A percentile compares a stretch with the other conserved stretches of the same genome.
These are phyloP conservation scores for Diaporthe humulicola DNA, from an alignment of 2,329 filamentous ascomycete genomes.

Conservation along the genomic window DNA sequence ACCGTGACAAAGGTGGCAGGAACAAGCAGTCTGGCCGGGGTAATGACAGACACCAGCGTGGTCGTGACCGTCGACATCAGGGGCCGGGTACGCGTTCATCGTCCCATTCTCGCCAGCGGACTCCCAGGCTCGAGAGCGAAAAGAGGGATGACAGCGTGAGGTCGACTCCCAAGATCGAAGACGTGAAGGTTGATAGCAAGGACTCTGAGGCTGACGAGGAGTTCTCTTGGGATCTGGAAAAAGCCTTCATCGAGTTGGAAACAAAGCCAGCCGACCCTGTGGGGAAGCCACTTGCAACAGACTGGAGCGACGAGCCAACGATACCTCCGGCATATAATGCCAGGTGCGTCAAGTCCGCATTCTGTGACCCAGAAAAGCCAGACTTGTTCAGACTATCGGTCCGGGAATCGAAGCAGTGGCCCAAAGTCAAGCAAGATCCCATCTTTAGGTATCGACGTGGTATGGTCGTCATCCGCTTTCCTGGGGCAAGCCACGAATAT, in stretches of 20 bases:
- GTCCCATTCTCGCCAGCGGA: conserved; percentile 32
- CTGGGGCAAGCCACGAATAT: conserved; percentile 44
- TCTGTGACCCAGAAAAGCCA: conserved; percentile 57
- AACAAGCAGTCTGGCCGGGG: conserved; percentile 36
- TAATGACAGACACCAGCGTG: conserved; percentile 32
- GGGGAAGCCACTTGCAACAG: conserved; percentile 57
- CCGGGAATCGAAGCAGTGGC: conserved; percentile 56
- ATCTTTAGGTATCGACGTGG: conserved; percentile 52
- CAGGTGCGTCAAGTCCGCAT: conserved; percentile 59
- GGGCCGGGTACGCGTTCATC: conserved; percentile 20
- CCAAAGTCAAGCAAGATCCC: conserved; percentile 57
- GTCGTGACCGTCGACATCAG: conserved; percentile 34
- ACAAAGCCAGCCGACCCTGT: conserved; percentile 59
- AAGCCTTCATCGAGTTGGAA: conserved; percentile 54
- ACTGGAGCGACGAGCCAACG: conserved; percentile 60
- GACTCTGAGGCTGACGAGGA: conserved; percentile 47
- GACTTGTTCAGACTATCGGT: conserved; percentile 58
- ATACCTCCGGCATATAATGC: conserved; percentile 60
- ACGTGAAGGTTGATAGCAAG: conserved; percentile 21
- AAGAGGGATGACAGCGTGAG: conserved; percentile 18
- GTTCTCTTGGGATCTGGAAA: conserved; percentile 55
- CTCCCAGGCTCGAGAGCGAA: conserved; percentile 9
- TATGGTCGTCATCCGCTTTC: conserved; percentile 46
- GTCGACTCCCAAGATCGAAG: conserved; percentile 15
- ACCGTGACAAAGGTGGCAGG: conserved; percentile 35